phyloP scores from a whole-genome alignment of 2,329 filamentous ascomycete species.

The Fusarium sp. region DNA sequence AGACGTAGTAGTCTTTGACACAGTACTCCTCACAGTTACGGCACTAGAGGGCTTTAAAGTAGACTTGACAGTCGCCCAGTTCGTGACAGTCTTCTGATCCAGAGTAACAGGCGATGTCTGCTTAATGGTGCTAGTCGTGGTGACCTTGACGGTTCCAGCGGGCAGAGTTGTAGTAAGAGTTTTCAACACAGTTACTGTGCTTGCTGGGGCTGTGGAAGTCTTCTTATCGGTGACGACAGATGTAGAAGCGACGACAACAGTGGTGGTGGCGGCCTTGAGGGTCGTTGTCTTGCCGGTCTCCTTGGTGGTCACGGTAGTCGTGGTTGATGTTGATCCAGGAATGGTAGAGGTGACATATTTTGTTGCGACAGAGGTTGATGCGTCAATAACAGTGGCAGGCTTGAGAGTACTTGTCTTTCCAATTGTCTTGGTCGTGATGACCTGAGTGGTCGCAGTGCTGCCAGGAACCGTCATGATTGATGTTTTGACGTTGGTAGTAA shows the following conservation, averaged over 20 bases:
- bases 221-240: conserved; percentile 28
- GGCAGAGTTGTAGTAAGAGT: conserved; percentile 19
- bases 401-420: conserved; percentile 31
- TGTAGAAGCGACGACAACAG: conserved; percentile 23
- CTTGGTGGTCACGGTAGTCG: conserved; percentile 26
- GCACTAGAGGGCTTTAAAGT: conserved; percentile 40
- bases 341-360: conserved; percentile 21
- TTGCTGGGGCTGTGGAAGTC: conserved; percentile 35
- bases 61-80: conserved; percentile 41
- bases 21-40: conserved; percentile 22
- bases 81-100: conserved; percentile 13
- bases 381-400: conserved; percentile 18
- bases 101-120: conserved; percentile 20
- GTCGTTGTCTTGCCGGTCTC: conserved; percentile 40
- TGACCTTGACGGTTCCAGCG: conserved; percentile 25
- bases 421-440: conserved; percentile 21
- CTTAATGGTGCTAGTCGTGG: conserved; percentile 25
- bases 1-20: conserved; percentile 31
- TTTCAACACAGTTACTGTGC: conserved; percentile 32
- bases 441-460: conserved; percentile 25
- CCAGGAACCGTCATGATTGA: conserved; percentile 23
- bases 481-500: conserved; percentile 32
- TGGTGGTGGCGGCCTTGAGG: conserved; percentile 35
- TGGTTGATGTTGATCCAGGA: conserved; percentile 30
- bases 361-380: conserved; percentile 24